Base-by-base conservation (phyloP, 371 early-diverging fungal genomes). In the Mucor sp. region DNA sequence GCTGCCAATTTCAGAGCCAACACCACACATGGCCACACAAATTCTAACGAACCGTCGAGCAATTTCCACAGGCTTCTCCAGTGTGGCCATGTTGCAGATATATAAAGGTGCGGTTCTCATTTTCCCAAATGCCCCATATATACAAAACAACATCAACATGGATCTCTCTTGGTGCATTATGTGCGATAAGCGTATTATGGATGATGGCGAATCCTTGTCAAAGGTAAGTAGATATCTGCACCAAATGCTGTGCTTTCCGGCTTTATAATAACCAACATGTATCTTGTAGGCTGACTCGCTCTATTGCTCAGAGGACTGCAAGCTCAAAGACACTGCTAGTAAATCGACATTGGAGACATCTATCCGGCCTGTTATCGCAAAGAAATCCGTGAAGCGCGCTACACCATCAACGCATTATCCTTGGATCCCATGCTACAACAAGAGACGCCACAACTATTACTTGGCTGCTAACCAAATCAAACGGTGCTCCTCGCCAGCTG, bases 151-250 rank as follows among this genome's bases (percentile, higher is more conserved):
- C 1, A 9, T 15, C 27, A 67, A 25, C 32, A 71, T 67, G 71
- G 56, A 68, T 80, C 70, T 41, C 67, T 71, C 60, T 66, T 69
- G 35, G 72, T 75, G 60, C 71, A 75, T 32, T 74, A 75, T 37
- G 70, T 71, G 67, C 75, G 77, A 57, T 71, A 62, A 32, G 9
- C 62, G 62, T 47, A 62, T 62, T 48, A 15, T 19, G n/a, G 60
- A 58, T 37, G 37, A 60, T 44, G 30, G 44, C 11, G 44, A 44
- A 0, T 17, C n/a, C 23, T 44, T 43, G 25, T 43, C 30, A 60
- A 44, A 44, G 60, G 60, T 60, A 60, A n/a, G 17, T 25, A 41
- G 3, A 17, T 8, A 59, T 30, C 30, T 6, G 8, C 9, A 41
- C 6, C 14, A 6, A n/a, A 60, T 7, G 28, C 15, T 28, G 15